A percentile compares a stretch with the other conserved stretches of the same genome.
Evolutionary conservation across 2,329 filamentous ascomycete species (phyloP).

Genomic region (Botrytis sinoallii): DNA sequence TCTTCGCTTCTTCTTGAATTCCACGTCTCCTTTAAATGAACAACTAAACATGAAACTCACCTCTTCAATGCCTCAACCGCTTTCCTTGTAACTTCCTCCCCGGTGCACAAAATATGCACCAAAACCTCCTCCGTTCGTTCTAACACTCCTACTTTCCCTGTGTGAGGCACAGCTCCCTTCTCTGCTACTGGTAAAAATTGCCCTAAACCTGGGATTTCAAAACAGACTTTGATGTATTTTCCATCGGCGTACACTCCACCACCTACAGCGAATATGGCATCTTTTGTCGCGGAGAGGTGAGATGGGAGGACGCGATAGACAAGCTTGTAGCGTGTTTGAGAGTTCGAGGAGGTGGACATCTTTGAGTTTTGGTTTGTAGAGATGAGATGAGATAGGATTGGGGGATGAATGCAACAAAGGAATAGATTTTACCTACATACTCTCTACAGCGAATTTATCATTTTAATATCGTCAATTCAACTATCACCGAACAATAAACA

Average conservation of each 20-base stretch:
- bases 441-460: background rate
- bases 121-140: constrained; percentile 58
- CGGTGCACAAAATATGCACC: constrained; percentile 61
- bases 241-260: constrained; percentile 50
- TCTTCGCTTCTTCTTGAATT: background rate
- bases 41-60: constrained; percentile 43
- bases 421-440: background rate
- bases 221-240: constrained; percentile 54
- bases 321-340: constrained; percentile 39
- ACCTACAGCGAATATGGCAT: constrained; percentile 55
- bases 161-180: constrained; percentile 56
- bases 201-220: constrained; percentile 51
- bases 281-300: constrained; percentile 48
- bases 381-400: background rate
- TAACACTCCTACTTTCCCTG: constrained; percentile 54
- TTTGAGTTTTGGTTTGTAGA: no score
- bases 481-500: background rate
- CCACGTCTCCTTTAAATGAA: background rate
- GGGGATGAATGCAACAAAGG: background rate
- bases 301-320: constrained; percentile 50
- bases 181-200: constrained; percentile 62
- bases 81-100: constrained; percentile 51
- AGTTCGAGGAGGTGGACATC: background rate
- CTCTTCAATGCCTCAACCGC: constrained; percentile 62
- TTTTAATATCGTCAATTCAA: background rate